A percentile compares a stretch with the other conserved stretches of the same genome.
phyloP scores from a whole-genome alignment of 768 basidiomycete genomes.

The Epithele typhae region DNA sequence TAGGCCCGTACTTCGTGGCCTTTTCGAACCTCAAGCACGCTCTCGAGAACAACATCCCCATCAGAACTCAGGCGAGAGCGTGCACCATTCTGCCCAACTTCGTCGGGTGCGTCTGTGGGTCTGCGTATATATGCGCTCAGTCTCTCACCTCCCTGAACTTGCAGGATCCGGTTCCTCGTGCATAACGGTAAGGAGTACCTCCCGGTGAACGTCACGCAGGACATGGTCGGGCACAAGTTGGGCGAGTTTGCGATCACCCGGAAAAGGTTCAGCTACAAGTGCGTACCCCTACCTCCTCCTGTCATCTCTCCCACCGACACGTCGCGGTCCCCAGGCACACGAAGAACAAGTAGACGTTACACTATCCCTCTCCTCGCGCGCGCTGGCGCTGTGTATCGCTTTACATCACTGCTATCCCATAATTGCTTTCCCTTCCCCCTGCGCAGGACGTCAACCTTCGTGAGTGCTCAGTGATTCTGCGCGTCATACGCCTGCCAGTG shows the following conservation, averaged over 20 bases:
- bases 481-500: too few species aligned
- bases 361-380: background rate
- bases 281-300: constrained; percentile 30
- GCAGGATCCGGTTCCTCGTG: constrained; percentile 81
- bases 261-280: constrained; percentile 86
- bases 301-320: too few species aligned
- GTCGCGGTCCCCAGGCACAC: constrained; percentile 28
- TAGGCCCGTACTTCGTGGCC: constrained; percentile 92
- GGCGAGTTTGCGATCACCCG: constrained; percentile 92
- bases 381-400: constrained; percentile 5
- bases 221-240: constrained; percentile 98
- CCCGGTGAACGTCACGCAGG: constrained; percentile 85
- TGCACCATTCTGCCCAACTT: constrained; percentile 96
- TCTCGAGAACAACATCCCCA: constrained; percentile 74
- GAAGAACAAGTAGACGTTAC: constrained; percentile 35
- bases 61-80: constrained; percentile 81
- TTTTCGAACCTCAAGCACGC: constrained; percentile 87
- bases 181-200: constrained; percentile 92
- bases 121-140: background rate
- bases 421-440: background rate
- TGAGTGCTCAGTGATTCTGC: too few species aligned
- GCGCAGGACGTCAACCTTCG: too few species aligned
- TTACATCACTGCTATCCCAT: constrained; percentile 1
- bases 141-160: background rate
- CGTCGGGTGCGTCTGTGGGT: constrained; percentile 65